Base-by-base conservation (phyloP, 176 grass and related monocot species). In the Aechmea fasciata region DNA sequence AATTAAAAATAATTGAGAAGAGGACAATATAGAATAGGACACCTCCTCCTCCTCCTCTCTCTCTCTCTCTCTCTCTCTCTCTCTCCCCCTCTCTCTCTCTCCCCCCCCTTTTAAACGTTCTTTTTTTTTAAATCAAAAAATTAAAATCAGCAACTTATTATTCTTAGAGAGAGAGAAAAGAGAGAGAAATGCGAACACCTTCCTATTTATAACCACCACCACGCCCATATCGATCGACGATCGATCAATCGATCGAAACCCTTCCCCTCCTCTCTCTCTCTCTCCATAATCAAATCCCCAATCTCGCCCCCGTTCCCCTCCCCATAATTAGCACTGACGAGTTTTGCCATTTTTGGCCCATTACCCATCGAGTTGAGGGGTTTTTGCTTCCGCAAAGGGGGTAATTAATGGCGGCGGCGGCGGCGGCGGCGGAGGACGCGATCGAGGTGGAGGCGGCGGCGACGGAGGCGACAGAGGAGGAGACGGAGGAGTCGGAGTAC, bases 321-420 rank as follows among this genome's bases (percentile, higher is more conserved):
- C 73, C 59, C 51, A 48, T 29, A 20, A 20, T 23, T 23, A 64
- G 22, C 62, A 7, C 55, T 13, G 13, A 11, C 26, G 13, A 47
- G 50, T 53, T 49, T 64, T 72, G 50, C 57, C 41, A 66, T 59
- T 50, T 72, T 15, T 23, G 10, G 68, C 71, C 6, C 19, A 20
- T 51, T 18, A 57, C 3, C 49, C 78, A 81, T 73, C 77, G 19
- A 69, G 72, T 73, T 52, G 2, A 73, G 19, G 65, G 51, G 19
- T 1, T 53, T 41, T 29, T 50, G 48, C 20, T 66, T 3, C 52
- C 63, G 69, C 13, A 13, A 57, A 25, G 76, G 78, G 75, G 78
- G 75, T 80, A 67, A 96, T 96, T 41, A 41, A 41, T 41, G 33
- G 33, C 33, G 92, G 92, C 92, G 64, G 83, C 85, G 24, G 81